Evolutionary conservation across 2,329 filamentous ascomycete species (phyloP).

Genomic region (Stemphylium beticola): DNA sequence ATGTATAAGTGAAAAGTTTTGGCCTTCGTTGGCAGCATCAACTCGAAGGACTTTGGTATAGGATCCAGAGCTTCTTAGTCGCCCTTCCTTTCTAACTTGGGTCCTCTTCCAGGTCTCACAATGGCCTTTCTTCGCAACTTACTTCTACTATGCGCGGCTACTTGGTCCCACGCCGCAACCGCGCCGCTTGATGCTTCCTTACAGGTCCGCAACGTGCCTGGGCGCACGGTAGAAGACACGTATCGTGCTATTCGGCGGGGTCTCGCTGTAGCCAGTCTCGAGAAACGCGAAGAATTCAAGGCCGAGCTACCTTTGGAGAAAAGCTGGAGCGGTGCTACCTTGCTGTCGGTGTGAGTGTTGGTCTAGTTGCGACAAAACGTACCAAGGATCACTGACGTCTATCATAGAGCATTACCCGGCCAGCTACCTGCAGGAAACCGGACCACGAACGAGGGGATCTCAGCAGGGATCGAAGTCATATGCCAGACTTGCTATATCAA

Average conservation of each 20-base stretch:
- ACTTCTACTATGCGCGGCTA: neutral
- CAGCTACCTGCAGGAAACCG: neutral
- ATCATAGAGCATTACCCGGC: too few relatives aligned
- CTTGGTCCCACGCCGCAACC: neutral
- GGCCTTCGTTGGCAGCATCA: neutral
- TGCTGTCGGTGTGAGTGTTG: conserved; percentile 45
- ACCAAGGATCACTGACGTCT: too few relatives aligned
- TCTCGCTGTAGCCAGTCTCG: conserved; percentile 7
- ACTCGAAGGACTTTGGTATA: neutral
- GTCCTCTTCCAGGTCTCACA: too few relatives aligned
- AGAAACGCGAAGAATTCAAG: conserved; percentile 18
- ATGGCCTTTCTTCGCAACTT: neutral
- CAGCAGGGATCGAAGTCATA: conserved; percentile 49
- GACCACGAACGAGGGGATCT: conserved; percentile 12
- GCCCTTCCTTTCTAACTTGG: too few relatives aligned
- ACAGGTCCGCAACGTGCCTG: conserved; percentile 17
- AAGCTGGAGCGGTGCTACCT: conserved; percentile 49
- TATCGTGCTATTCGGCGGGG: conserved; percentile 16
- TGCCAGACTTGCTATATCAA: conserved; percentile 61
- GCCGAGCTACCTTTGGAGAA: conserved; percentile 40
- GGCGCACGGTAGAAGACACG: conserved; percentile 16
- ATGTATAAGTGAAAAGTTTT: conserved; percentile 5
- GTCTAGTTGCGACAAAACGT: neutral
- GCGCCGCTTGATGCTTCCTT: neutral
- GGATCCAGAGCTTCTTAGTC: neutral